Percentiles rank a stretch among this genome's conserved stretches.
phyloP scores from a whole-genome alignment of 2,329 filamentous ascomycete species.

The Xylaria sp. region DNA sequence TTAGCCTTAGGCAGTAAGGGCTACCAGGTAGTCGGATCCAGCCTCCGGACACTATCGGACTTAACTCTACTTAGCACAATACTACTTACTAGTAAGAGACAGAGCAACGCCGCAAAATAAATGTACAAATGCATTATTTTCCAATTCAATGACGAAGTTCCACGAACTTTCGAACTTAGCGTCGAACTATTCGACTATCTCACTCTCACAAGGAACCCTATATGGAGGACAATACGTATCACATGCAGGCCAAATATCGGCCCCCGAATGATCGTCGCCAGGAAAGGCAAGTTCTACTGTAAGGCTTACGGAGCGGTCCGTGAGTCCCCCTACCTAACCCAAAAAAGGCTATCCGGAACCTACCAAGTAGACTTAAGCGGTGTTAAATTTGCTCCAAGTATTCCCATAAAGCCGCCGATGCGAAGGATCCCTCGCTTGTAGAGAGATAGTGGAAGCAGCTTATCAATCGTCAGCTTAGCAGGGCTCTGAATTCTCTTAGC shows the following conservation, averaged over 20 bases:
- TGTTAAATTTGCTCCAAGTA: background rate
- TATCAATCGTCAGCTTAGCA: conserved; percentile 6
- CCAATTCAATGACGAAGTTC: background rate
- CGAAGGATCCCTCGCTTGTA: background rate
- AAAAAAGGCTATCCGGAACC: background rate
- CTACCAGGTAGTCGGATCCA: background rate
- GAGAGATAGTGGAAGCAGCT: background rate
- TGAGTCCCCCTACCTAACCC: conserved; percentile 2
- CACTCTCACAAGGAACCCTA: background rate
- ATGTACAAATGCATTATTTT: background rate
- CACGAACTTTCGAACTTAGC: background rate
- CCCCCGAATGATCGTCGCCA: conserved; percentile 3
- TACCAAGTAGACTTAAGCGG: background rate
- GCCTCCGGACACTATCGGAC: background rate
- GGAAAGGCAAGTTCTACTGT: conserved; percentile 11
- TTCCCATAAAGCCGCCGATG: background rate
- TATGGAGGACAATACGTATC: background rate
- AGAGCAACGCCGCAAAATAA: background rate
- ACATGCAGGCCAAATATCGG: background rate
- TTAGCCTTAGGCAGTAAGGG: conserved; percentile 14
- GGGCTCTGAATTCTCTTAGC: background rate
- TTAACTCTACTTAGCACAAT: background rate
- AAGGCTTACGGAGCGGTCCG: conserved; percentile 25
- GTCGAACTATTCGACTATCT: background rate
- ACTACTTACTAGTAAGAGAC: background rate